Base-by-base conservation (phyloP, 2,329 filamentous ascomycete species). In the Sporothrix pseudoabietina region DNA sequence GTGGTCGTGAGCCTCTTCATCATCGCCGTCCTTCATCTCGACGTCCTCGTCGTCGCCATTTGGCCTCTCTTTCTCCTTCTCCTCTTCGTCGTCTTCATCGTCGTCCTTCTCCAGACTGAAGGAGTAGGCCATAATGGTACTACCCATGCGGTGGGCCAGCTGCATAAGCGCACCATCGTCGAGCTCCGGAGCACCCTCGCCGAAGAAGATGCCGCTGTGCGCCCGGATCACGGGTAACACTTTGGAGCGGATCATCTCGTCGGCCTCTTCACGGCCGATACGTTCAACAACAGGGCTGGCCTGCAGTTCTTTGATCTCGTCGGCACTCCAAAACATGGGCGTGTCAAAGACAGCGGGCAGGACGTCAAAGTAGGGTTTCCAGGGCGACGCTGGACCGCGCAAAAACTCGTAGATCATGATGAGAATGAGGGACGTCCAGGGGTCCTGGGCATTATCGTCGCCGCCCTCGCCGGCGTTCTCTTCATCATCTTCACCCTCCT, bases 121-220 rank as follows among this genome's bases (percentile, higher is more conserved):
- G 0, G 94, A 94, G 79, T 97, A 97, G 0, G 94, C 91, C 94
- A 97, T 97, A 77, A 97, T 95, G 19, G 92, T 89, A 75, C 91
- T 94, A 1, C 92, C 94, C 90, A 97, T 94, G 9, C 89, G 87
- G 80, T 97, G 94, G 71, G 92, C 91, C 22, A 90, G 79, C 8
- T 77, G 75, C 1, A 88, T 75, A 1, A 89, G 80, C 32, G 86
- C 81, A 1, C 82, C 81, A 35, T 88, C 86, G 14, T 76, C 78
- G 7, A 83, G 79, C 12, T 16, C 14, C 1, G 75, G 76, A 6
- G 74, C 76, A 0, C 79, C 80, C 0, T 75, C 75, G 0, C 82
- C 80, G 57, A 83, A 86, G 73, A 89, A 90, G 1, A 87, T 77
- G 4, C 78, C 71, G 6, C 82, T 78, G 72, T 88, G 79, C 6